These are phyloP conservation scores for Acanthamoeba lenticulata DNA, from an alignment of 208 protist genomes.

Conservation along the genomic window DNA sequence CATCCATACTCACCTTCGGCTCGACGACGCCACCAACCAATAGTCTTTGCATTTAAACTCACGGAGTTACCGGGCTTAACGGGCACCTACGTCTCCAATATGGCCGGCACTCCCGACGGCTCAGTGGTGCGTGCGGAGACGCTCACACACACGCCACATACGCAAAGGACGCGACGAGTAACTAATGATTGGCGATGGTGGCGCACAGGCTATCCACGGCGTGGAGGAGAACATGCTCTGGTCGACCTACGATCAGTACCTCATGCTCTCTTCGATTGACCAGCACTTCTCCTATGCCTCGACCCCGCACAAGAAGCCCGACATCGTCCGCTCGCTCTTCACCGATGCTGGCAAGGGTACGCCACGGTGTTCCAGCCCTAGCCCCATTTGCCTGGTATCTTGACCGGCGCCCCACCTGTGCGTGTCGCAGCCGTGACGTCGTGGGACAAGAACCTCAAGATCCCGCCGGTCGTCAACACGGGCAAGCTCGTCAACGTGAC, in stretches of 20 bases:
- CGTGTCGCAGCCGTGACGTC: not conserved
- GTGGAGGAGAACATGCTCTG: constrained; percentile 76
- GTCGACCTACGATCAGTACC: constrained; percentile 74
- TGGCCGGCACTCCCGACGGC: not conserved
- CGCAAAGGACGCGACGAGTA: too few relatives aligned
- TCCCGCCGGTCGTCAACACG: constrained; percentile 60
- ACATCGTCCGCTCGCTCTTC: constrained; percentile 63
- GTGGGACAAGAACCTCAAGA: not conserved
- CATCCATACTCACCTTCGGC: too few relatives aligned
- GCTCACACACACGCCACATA: too few relatives aligned
- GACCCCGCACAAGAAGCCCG: constrained; percentile 50
- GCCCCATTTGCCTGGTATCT: not conserved
- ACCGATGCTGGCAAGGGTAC: constrained; percentile 68
- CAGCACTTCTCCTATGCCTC: constrained; percentile 40
- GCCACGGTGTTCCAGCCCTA: not conserved
- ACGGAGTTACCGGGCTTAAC: not conserved
- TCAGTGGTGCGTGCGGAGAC: not conserved
- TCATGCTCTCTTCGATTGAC: constrained; percentile 53
- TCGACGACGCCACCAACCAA: too few relatives aligned
- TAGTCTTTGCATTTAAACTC: not conserved
- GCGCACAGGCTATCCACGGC: constrained; percentile 70
- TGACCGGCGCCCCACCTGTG: not conserved
- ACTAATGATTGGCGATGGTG: too few relatives aligned
- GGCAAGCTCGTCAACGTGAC: constrained; percentile 37
- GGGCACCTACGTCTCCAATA: not conserved